phyloP scores from a whole-genome alignment of 2,329 filamentous ascomycete species.

The Xylaria sp. region DNA sequence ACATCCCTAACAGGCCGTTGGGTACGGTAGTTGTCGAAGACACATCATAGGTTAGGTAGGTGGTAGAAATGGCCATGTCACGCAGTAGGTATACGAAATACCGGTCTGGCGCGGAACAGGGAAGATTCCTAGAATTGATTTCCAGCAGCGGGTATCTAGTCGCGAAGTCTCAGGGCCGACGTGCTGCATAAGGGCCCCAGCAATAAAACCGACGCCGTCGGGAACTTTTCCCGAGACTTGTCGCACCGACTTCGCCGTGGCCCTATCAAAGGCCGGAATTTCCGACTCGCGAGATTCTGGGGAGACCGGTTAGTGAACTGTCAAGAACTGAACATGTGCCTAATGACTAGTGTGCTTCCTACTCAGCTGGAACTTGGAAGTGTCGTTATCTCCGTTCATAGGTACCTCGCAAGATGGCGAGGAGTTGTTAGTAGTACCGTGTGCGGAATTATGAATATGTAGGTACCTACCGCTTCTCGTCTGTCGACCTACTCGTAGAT shows the following conservation, averaged over 20 bases:
- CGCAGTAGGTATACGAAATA: conserved; percentile 30
- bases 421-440: too few relatives aligned
- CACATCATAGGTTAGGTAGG: conserved; percentile 30
- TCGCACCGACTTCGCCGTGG: background rate
- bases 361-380: background rate
- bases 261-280: background rate
- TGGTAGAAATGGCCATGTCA: conserved; percentile 38
- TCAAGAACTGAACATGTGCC: background rate
- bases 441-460: too few relatives aligned
- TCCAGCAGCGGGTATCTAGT: conserved; percentile 31
- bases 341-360: background rate
- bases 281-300: background rate
- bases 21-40: conserved; percentile 41
- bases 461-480: too few relatives aligned
- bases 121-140: conserved; percentile 29
- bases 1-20: conserved; percentile 31
- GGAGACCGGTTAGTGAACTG: background rate
- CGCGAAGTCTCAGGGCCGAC: conserved; percentile 30
- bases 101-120: conserved; percentile 35
- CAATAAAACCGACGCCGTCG: conserved; percentile 21
- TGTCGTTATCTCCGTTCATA: background rate
- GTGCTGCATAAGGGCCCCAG: conserved; percentile 39
- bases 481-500: too few relatives aligned
- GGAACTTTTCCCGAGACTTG: conserved; percentile 12
- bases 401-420: background rate